These are phyloP conservation scores for Microsporum canis DNA, from an alignment of 2,329 filamentous ascomycete species.

Conservation along the genomic window DNA sequence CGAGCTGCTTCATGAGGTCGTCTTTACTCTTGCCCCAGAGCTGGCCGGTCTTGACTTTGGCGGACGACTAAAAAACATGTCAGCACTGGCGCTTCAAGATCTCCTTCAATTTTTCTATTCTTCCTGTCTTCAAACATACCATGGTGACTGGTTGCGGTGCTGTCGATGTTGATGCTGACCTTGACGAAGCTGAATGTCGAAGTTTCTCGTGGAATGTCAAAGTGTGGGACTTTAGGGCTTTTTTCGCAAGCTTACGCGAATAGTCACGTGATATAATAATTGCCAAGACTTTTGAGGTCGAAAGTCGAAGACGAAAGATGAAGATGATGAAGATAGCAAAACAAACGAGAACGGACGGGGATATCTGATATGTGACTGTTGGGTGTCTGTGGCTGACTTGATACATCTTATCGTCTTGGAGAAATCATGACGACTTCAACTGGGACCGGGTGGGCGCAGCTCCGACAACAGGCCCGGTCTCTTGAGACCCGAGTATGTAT, in stretches of 20 bases:
- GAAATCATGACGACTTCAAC: constrained; percentile 43
- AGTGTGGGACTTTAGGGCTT: constrained; percentile 38
- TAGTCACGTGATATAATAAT: not conserved
- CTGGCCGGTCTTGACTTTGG: constrained; percentile 84
- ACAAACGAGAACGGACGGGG: not conserved
- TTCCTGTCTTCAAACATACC: constrained; percentile 27
- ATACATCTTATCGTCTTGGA: not conserved
- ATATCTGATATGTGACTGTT: not conserved
- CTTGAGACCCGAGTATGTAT: constrained; percentile 72
- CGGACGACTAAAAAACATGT: constrained; percentile 42
- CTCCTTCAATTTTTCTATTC: constrained; percentile 10
- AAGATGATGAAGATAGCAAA: not conserved
- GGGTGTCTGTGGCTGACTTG: not conserved
- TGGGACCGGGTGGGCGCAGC: constrained; percentile 74
- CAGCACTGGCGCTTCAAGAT: not conserved
- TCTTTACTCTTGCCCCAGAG: constrained; percentile 99
- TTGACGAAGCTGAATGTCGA: constrained; percentile 3
- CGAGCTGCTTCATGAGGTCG: constrained; percentile 89
- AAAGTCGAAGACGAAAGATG: not conserved
- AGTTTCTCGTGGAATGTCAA: constrained; percentile 18
- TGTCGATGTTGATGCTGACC: constrained; percentile 28
- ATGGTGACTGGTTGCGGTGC: constrained; percentile 33
- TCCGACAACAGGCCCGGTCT: constrained; percentile 80
- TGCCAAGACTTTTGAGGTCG: not conserved
- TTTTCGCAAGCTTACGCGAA: constrained; percentile 14